Base-by-base conservation (phyloP, 2,329 filamentous ascomycete species). In the Pestalotiopsis sp. region DNA sequence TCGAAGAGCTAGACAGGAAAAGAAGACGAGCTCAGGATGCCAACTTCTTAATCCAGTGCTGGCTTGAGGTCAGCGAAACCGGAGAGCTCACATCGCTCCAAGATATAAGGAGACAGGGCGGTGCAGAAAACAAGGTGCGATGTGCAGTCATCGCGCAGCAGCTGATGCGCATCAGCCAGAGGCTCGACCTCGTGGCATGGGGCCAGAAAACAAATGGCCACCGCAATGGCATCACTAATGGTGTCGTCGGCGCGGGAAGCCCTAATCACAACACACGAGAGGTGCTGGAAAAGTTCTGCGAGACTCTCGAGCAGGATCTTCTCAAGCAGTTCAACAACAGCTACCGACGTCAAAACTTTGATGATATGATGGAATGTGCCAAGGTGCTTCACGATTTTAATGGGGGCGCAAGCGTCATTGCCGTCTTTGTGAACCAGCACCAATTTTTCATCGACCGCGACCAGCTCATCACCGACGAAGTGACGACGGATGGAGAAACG, bases 381-480 rank as follows among this genome's bases (percentile, higher is more conserved):
- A 93, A 93, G 76, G 96, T 98, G 57, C 85, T 99, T 71, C 89
- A 96, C 78, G 96, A 98, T 81, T 99, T 99, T 85, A 97, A 95
- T 79, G 94, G 96, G 66, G 96, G 96, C 65, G 91, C 94, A 68
- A 98, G 95, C 78, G 96, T 98, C 69, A 97, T 98, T 80, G 95
- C 93, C 14, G 87, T 95, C 12, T 99, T 98, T 80, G 95, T 99
- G 77, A 99, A 99, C 78, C 96, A 99, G 80, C 97, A 99, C 81
- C 94, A 97, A 77, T 99, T 99, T 86, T 99, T 99, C 82, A 98
- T 99, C 77, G 96, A 98, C 78, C 88, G 95, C 31, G 96, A 94
- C 73, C 95, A 98, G 79, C 85, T 99, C 68, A 91, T 97, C 64
- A 92, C 92, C 0, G 95, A 97, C 75, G 95, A 97, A 78, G 89